Percentiles rank a stretch among this genome's conserved stretches.
Conservation (phyloP, 2,329 filamentous ascomycete species). For the Fusarium citri region DNA sequence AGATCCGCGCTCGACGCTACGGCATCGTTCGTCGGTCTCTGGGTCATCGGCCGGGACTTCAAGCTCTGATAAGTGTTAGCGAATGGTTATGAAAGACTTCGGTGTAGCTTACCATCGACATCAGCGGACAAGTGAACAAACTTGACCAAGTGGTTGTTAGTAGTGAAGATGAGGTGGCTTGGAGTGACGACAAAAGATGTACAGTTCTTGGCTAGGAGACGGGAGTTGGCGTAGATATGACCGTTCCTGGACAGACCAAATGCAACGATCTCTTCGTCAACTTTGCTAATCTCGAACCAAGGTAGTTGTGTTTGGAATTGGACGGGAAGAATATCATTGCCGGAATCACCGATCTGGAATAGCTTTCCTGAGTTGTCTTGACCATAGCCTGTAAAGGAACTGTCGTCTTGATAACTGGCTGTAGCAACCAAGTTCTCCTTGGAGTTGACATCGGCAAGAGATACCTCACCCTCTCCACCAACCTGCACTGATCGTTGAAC, state of each 20-base stretch:
- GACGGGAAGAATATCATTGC: slow-evolving; percentile 51
- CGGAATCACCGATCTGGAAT: slow-evolving; percentile 52
- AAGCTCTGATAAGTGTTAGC: slow-evolving; percentile 68
- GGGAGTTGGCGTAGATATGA: slow-evolving; percentile 80
- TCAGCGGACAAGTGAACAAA: slow-evolving; percentile 81
- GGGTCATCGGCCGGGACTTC: slow-evolving; percentile 89
- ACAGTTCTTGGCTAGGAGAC: slow-evolving; percentile 82
- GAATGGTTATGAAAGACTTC: background rate
- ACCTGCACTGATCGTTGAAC: slow-evolving; percentile 41
- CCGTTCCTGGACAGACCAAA: slow-evolving; percentile 81
- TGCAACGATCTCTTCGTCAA: slow-evolving; percentile 57
- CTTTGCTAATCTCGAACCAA: slow-evolving; percentile 62
- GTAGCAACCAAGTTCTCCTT: slow-evolving; percentile 46
- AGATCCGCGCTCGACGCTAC: slow-evolving; percentile 90
- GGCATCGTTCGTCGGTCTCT: slow-evolving; percentile 90
- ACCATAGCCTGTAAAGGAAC: slow-evolving; percentile 52
- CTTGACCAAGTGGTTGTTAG: slow-evolving; percentile 91
- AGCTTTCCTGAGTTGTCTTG: slow-evolving; percentile 62
- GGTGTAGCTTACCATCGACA: slow-evolving; percentile 66
- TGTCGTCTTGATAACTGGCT: slow-evolving; percentile 49
- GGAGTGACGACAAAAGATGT: slow-evolving; percentile 89
- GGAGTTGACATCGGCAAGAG: slow-evolving; percentile 33
- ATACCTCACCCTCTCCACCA: slow-evolving; percentile 26
- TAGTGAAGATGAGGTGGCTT: slow-evolving; percentile 90
- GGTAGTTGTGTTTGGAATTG: slow-evolving; percentile 62